Evolutionary conservation across 768 basidiomycete species (phyloP).

Genomic region (Tubosaeta brunneosetosa): DNA sequence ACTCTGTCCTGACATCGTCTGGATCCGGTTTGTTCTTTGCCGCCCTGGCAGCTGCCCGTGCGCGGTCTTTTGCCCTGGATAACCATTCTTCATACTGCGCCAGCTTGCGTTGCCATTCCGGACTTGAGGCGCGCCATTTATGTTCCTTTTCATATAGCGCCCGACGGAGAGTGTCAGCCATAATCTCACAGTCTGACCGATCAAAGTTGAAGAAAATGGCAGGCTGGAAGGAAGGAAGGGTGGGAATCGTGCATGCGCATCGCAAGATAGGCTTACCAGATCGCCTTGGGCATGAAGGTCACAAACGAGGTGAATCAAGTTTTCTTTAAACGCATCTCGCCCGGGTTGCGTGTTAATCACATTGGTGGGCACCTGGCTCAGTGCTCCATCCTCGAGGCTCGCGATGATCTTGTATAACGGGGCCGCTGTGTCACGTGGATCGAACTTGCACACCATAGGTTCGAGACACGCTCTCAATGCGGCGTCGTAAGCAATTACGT

Average conservation of each 20-base stretch:
- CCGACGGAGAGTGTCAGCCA: slow-evolving; percentile 37
- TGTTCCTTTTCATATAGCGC: slow-evolving; percentile 42
- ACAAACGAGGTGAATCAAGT: slow-evolving; percentile 49
- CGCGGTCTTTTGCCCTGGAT: slow-evolving; percentile 42
- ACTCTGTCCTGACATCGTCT: slow-evolving; percentile 22
- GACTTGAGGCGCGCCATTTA: slow-evolving; percentile 43
- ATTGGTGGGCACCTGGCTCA: slow-evolving; percentile 18
- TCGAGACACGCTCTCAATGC: slow-evolving; percentile 44
- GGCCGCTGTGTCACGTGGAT: slow-evolving; percentile 31
- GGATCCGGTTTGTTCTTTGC: slow-evolving; percentile 36
- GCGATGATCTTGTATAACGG: slow-evolving; percentile 37
- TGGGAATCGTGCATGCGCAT: too few species aligned
- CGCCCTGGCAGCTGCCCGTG: slow-evolving; percentile 38
- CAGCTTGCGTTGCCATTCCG: slow-evolving; percentile 49
- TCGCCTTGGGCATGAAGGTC: slow-evolving; percentile 53
- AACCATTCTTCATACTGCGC: slow-evolving; percentile 50
- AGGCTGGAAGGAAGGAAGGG: slow-evolving; percentile 36
- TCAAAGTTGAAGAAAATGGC: slow-evolving; percentile 69
- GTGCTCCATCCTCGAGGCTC: slow-evolving; percentile 37
- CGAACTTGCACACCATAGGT: slow-evolving; percentile 33
- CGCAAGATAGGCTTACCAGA: slow-evolving; percentile 39
- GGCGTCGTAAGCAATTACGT: slow-evolving; percentile 55
- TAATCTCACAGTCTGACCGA: slow-evolving; percentile 52
- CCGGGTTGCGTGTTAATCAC: slow-evolving; percentile 33
- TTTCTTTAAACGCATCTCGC: slow-evolving; percentile 30